A percentile compares a stretch with the other conserved stretches of the same genome.
phyloP scores from a whole-genome alignment of 306 rosid genomes.

The Prunus campanulata region DNA sequence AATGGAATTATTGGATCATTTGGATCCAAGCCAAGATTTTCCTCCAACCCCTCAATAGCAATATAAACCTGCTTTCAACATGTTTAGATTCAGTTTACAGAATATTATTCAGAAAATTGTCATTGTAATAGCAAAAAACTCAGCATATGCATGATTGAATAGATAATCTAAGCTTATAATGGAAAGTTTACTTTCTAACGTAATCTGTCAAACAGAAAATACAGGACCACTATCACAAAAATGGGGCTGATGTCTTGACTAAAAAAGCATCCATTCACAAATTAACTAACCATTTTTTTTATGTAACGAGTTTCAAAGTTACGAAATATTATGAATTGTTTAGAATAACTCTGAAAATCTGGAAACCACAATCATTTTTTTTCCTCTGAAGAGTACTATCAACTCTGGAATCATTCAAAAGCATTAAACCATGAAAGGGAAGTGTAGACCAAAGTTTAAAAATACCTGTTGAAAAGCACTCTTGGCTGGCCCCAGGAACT shows the following conservation, averaged over 20 bases:
- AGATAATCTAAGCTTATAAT: background rate
- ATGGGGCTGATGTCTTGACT: background rate
- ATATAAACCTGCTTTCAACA: conserved; percentile 50
- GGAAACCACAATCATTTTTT: background rate
- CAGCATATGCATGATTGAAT: background rate
- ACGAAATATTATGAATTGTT: background rate
- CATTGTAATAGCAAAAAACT: conserved; percentile 8
- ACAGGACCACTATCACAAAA: background rate
- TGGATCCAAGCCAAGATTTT: conserved; percentile 81
- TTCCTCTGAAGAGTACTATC: background rate
- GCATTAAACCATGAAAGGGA: background rate
- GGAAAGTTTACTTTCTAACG: background rate
- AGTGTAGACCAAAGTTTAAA: background rate
- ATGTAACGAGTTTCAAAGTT: background rate
- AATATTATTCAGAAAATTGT: conserved; percentile 6
- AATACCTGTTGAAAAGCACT: conserved; percentile 65
- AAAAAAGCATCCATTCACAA: background rate
- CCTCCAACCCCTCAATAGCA: conserved; percentile 68
- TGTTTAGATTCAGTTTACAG: conserved; percentile 15
- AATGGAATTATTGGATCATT: conserved; percentile 86
- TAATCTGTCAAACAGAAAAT: background rate
- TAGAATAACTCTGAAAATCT: background rate
- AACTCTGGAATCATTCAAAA: conserved; percentile 7
- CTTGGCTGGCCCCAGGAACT: conserved; percentile 59
- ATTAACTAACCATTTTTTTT: background rate